Evolutionary conservation across 2,329 filamentous ascomycete genomes (phyloP), one percentile per base, ranked within the genome.

Genomic region (Colletotrichum spinosum): DNA sequence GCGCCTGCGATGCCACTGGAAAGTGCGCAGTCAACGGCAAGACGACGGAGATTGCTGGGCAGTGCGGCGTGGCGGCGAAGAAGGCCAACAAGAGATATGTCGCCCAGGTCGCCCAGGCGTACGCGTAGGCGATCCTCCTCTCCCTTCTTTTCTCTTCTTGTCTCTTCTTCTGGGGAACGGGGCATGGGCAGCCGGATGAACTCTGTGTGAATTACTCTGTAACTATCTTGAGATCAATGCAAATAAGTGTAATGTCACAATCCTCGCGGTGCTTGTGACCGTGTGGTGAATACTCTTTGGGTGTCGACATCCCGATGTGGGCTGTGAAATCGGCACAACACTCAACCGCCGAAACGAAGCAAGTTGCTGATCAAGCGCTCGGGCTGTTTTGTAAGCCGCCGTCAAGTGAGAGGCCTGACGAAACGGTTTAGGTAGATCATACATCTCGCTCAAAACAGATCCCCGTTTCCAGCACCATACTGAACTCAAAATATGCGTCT

Each of bases 1-100:
- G 63, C 10, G 25, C 58, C 33, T 66, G 63, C 53, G 50, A 66
- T 38, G 46, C 48, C 63, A 46, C 53, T 3, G 58, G 58, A 9
- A 37, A 57, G 15, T 66, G 63, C 15, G 48, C 58, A 8, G 59
- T 66, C 48, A 63, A 66, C 34, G 63, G 63, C 41, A 63, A 66
- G 63, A 63, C 63, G 3, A 41, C 48, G 7, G n/a, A 17, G n/a
- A 63, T 66, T 25, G 58, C 58, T 4, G 63, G 63, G 8, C 63
- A 66, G 53, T 66, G 63, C 17, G 63, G 63, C 10, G 50, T 64
- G 11, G 60, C 60, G 25, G 48, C 42, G 5, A 51, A 51, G 52
- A 62, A 65, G 61, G 39, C 50, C n/a, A 53, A 38, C 51, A 62
- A 48, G 46, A 51, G 57, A 9, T 55, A 39, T 13, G 51, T 52